Percentiles rank a stretch among this genome's conserved stretches.
These are phyloP conservation scores for Radiomyces spectabilis DNA, from an alignment of 192 early-diverging fungal species.

Conservation along the genomic window DNA sequence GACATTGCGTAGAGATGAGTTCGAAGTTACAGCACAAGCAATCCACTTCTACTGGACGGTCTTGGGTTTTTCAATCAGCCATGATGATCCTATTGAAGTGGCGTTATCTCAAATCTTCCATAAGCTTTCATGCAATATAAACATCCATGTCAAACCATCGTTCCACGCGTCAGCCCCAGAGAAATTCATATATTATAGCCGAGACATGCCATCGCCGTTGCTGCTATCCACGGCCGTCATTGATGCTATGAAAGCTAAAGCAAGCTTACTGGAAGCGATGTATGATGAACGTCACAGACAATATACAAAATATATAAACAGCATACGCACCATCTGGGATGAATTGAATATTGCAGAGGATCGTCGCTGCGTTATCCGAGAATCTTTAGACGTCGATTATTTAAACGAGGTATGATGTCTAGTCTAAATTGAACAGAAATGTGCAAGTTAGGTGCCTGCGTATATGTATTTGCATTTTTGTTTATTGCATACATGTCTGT, in stretches of 20 bases:
- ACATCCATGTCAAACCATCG: constrained; percentile 2
- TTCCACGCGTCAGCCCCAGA: neutral
- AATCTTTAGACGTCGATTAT: constrained; percentile 4
- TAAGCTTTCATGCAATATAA: neutral
- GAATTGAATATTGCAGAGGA: constrained; percentile 13
- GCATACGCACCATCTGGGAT: constrained; percentile 19
- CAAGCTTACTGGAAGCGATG: constrained; percentile 21
- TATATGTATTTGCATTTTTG: neutral
- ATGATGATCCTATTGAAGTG: constrained; percentile 12
- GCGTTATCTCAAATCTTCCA: constrained; percentile 7
- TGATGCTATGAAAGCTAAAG: constrained; percentile 21
- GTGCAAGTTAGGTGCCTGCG: too few relatives aligned
- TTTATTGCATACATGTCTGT: too few relatives aligned
- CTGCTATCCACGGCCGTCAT: constrained; percentile 34
- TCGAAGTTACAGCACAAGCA: constrained; percentile 3
- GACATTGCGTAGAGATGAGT: constrained; percentile 4
- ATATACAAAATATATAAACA: constrained; percentile 12
- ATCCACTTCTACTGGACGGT: constrained; percentile 21
- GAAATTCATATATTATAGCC: constrained; percentile 11
- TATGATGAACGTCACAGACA: constrained; percentile 29
- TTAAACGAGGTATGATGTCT: constrained; percentile 21
- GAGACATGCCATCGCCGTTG: constrained; percentile 26
- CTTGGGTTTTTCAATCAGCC: neutral
- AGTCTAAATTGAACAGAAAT: too few relatives aligned
- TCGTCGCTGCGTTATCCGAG: neutral